Evolutionary conservation across 2,329 filamentous ascomycete genomes (phyloP).

Genomic region (Penicillium rolfsii): DNA sequence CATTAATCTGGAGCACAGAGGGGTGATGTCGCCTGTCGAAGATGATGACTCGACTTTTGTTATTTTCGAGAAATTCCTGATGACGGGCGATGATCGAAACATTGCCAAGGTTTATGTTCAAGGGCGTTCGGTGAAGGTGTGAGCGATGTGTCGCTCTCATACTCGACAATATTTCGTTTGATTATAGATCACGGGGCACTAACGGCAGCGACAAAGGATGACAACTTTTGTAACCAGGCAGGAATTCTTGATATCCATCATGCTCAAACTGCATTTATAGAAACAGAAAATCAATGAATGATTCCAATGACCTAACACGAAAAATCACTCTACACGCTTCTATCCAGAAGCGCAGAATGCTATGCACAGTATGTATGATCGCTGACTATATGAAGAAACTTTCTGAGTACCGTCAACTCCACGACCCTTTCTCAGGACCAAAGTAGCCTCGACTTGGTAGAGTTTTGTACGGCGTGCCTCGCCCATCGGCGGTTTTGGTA

Average conservation of each 20-base stretch:
- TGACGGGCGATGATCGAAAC: conserved; percentile 68
- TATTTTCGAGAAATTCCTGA: conserved; percentile 66
- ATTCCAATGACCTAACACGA: neutral
- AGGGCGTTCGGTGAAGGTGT: conserved; percentile 46
- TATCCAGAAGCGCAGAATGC: neutral
- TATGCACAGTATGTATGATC: neutral
- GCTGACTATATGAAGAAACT: neutral
- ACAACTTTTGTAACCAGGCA: neutral
- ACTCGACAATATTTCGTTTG: too few relatives aligned
- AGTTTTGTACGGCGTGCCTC: conserved; percentile 41
- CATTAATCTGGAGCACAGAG: conserved; percentile 32
- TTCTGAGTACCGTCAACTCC: conserved; percentile 24
- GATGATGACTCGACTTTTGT: conserved; percentile 51
- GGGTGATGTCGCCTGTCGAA: conserved; percentile 59
- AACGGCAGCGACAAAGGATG: neutral
- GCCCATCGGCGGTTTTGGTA: conserved; percentile 46
- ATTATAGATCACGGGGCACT: too few relatives aligned
- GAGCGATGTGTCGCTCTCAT: neutral
- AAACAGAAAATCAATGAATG: neutral
- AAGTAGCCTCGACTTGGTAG: conserved; percentile 36
- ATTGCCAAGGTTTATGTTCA: conserved; percentile 59
- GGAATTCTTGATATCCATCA: neutral
- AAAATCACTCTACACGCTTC: too few relatives aligned
- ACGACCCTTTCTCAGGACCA: conserved; percentile 33
- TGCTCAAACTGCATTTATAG: neutral